Evolutionary conservation across 345 rosid species (phyloP).

Genomic region (Citrus medica): DNA sequence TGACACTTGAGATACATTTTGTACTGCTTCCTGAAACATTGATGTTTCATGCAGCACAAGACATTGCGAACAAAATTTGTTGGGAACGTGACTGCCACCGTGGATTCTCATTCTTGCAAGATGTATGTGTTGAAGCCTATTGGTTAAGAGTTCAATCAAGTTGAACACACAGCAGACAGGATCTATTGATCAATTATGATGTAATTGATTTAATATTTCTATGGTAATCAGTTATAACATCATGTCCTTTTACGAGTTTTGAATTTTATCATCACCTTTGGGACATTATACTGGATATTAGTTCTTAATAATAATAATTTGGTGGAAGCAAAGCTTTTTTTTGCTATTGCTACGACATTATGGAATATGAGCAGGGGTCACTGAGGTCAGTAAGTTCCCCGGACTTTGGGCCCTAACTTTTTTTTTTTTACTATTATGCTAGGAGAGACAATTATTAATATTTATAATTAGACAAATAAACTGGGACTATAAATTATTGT

Average conservation of each 20-base stretch:
- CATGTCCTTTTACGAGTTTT: neutral
- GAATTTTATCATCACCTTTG: neutral
- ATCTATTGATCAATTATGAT: neutral
- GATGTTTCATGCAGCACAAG: conserved; percentile 58
- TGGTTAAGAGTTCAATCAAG: conserved; percentile 23
- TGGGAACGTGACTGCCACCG: conserved; percentile 52
- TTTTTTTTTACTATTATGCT: too few species aligned
- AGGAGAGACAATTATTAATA: too few species aligned
- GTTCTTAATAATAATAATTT: neutral
- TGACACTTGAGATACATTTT: neutral
- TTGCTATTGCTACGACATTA: too few species aligned
- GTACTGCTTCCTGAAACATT: conserved; percentile 3
- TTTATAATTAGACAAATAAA: too few species aligned
- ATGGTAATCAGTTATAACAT: neutral
- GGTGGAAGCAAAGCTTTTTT: neutral
- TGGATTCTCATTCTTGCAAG: conserved; percentile 65
- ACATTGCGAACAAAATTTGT: conserved; percentile 50
- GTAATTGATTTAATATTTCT: neutral
- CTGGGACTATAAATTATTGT: too few species aligned
- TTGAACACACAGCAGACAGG: neutral
- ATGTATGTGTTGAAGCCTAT: conserved; percentile 76
- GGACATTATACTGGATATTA: neutral
- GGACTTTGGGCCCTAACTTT: too few species aligned
- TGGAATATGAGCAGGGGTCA: too few species aligned
- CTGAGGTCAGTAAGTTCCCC: too few species aligned